phyloP scores from a whole-genome alignment of 331 rosid genomes.

The Telfairia occidentalis region DNA sequence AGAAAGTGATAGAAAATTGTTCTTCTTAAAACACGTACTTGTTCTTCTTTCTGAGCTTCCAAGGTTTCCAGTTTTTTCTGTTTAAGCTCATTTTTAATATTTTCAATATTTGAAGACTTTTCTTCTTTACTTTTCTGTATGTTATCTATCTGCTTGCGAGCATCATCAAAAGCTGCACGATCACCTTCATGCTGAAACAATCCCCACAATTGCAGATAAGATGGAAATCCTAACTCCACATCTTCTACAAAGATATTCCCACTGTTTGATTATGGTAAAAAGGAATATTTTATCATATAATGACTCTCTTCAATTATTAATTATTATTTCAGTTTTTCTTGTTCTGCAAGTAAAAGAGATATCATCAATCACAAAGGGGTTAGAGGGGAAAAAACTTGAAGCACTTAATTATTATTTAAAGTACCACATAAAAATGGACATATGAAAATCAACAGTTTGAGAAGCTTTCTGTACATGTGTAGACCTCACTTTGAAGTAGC shows the following conservation, averaged over 20 bases:
- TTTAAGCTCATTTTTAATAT: slow-evolving; percentile 43
- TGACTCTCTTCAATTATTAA: background rate
- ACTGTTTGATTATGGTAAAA: background rate
- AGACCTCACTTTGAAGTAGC: background rate
- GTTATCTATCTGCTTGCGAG: slow-evolving; percentile 52
- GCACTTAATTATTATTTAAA: background rate
- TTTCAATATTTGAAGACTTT: slow-evolving; percentile 39
- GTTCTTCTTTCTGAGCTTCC: slow-evolving; percentile 61
- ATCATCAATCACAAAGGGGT: background rate
- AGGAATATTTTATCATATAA: background rate
- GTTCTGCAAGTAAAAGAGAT: background rate
- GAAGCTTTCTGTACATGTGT: background rate
- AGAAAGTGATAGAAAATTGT: background rate
- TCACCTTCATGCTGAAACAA: slow-evolving; percentile 73
- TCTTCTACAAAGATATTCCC: background rate
- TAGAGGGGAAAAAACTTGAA: background rate
- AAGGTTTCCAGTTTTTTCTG: slow-evolving; percentile 47
- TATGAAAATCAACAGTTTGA: background rate
- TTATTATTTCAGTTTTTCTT: background rate
- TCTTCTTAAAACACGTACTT: slow-evolving; percentile 36
- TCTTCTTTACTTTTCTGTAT: slow-evolving; percentile 44
- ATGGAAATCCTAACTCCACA: background rate
- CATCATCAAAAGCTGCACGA: slow-evolving; percentile 53
- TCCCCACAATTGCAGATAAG: background rate
- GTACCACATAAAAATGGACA: background rate